Evolutionary conservation across 345 rosid genomes (phyloP).

Genomic region (Gynandropsis gynandra): DNA sequence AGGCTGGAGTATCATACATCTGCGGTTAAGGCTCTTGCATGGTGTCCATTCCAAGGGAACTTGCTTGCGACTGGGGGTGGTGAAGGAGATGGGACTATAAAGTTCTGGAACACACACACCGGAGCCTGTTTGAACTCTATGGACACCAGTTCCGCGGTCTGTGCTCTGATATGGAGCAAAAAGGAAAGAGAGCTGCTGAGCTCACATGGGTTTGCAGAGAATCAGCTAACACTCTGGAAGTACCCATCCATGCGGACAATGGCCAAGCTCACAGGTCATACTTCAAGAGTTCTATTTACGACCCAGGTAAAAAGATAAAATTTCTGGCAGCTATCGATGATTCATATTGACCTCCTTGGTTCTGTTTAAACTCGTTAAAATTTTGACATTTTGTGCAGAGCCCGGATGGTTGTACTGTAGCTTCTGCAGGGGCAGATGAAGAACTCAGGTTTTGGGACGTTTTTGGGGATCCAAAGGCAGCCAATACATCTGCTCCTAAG

Average conservation of each 20-base stretch:
- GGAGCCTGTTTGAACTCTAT: constrained; percentile 47
- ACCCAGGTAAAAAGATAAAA: background rate
- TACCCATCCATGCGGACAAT: background rate
- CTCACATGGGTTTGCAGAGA: constrained; percentile 2
- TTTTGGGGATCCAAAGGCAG: no score
- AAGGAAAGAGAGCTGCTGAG: background rate
- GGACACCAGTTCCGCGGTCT: background rate
- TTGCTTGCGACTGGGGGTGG: constrained; percentile 46
- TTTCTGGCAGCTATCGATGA: no score
- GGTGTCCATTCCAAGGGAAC: constrained; percentile 51
- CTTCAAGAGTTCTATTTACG: background rate
- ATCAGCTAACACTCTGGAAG: constrained; percentile 1
- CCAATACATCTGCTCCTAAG: no score
- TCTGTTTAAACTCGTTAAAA: no score
- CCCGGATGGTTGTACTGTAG: no score
- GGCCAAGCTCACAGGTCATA: constrained; percentile 4
- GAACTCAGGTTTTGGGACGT: no score
- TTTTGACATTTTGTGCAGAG: no score
- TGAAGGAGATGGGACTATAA: constrained; percentile 33
- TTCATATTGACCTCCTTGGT: no score
- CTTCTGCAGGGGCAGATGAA: no score
- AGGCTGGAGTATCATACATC: constrained; percentile 25
- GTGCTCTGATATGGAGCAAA: constrained; percentile 1
- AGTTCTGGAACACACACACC: constrained; percentile 40
- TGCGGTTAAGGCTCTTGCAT: constrained; percentile 49